These are phyloP conservation scores for Pythium aristosporum DNA, from an alignment of 352 stramenopile species.

Conservation along the genomic window DNA sequence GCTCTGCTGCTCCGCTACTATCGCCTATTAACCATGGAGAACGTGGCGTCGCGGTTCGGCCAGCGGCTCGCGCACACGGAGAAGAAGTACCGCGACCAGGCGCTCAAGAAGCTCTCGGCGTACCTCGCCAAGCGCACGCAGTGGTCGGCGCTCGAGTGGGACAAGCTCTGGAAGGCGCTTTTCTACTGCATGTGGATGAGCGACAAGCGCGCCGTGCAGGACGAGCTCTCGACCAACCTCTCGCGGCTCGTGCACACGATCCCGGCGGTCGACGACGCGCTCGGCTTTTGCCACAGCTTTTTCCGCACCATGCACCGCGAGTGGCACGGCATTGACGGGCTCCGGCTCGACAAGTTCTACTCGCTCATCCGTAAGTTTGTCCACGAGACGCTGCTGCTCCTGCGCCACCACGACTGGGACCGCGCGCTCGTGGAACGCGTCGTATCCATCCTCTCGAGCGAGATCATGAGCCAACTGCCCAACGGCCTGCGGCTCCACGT, in stretches of 20 bases:
- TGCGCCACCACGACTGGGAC: constrained; percentile 58
- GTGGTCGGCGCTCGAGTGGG: constrained; percentile 77
- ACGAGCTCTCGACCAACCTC: constrained; percentile 74
- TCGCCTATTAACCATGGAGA: constrained; percentile 52
- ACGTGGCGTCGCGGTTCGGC: constrained; percentile 78
- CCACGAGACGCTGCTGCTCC: constrained; percentile 59
- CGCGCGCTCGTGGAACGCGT: constrained; percentile 48
- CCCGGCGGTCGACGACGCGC: constrained; percentile 39
- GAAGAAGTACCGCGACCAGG: constrained; percentile 84
- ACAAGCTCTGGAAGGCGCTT: constrained; percentile 89
- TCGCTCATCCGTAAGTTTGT: constrained; percentile 81
- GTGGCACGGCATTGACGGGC: constrained; percentile 83
- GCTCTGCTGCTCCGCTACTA: neutral
- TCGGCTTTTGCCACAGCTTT: constrained; percentile 78
- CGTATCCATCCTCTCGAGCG: constrained; percentile 58
- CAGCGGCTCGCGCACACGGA: constrained; percentile 86
- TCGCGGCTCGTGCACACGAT: constrained; percentile 60
- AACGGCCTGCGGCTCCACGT: constrained; percentile 82
- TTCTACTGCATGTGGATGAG: constrained; percentile 92
- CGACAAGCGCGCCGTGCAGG: constrained; percentile 80
- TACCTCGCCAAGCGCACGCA: constrained; percentile 66
- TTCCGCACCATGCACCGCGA: constrained; percentile 85
- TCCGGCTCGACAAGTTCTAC: constrained; percentile 87
- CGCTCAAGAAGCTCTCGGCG: constrained; percentile 78
- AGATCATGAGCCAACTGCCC: constrained; percentile 75